Percentiles rank a stretch among this genome's conserved stretches.
These are phyloP conservation scores for Trichophyton rubrum DNA, from an alignment of 2,329 filamentous ascomycete genomes.

Conservation along the genomic window DNA sequence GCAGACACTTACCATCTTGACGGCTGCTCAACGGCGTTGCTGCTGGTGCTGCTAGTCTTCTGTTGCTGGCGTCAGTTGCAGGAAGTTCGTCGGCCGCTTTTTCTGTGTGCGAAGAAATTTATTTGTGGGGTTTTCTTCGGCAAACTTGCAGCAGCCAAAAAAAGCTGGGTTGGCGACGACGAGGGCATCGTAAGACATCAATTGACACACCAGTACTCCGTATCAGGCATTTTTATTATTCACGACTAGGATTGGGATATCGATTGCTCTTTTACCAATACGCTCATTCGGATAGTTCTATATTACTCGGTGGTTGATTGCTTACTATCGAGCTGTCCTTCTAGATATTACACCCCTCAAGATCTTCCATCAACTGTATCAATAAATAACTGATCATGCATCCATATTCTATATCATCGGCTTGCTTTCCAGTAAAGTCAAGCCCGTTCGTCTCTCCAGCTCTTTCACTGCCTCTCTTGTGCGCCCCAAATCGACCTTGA, in stretches of 20 bases:
- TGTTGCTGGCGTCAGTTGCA: constrained; percentile 18
- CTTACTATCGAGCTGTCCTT: no score
- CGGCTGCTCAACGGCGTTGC: constrained; percentile 21
- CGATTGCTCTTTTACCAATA: not conserved
- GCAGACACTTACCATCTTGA: constrained; percentile 34
- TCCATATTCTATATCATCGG: constrained; percentile 22
- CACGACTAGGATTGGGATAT: no score
- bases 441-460: constrained; percentile 61
- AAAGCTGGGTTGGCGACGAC: constrained; percentile 29
- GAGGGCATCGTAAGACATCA: not conserved
- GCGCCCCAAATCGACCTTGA: constrained; percentile 71
- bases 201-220: no score
- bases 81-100: constrained; percentile 17
- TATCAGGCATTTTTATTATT: no score
- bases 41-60: not conserved
- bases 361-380: no score
- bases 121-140: constrained; percentile 31
- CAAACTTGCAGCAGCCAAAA: constrained; percentile 14
- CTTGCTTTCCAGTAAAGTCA: constrained; percentile 37
- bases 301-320: no score
- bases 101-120: constrained; percentile 18
- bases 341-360: no score
- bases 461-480: constrained; percentile 70
- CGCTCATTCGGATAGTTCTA: not conserved
- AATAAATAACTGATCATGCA: not conserved